These are phyloP conservation scores for Phtheirospermum japonicum DNA, from an alignment of 257 asterid species.

Conservation along the genomic window DNA sequence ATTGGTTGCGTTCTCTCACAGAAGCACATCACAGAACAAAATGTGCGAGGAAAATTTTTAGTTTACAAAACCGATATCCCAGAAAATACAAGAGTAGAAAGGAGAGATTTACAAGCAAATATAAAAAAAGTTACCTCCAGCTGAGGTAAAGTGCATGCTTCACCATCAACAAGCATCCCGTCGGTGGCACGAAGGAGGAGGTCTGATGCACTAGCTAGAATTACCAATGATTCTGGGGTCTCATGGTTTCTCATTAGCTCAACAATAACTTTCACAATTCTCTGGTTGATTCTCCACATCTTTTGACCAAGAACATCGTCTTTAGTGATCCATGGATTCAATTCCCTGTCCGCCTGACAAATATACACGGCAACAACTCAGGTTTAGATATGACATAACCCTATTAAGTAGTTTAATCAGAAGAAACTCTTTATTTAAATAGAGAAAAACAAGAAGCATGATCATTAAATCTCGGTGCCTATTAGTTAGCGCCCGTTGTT, in stretches of 20 bases:
- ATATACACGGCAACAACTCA: slow-evolving; percentile 28
- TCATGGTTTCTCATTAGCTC: slow-evolving; percentile 77
- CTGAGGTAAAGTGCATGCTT: slow-evolving; percentile 84
- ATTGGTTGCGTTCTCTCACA: background rate
- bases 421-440: background rate
- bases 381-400: background rate
- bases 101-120: background rate
- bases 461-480: background rate
- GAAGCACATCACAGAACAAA: background rate
- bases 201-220: slow-evolving; percentile 70
- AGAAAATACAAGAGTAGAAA: background rate
- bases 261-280: slow-evolving; percentile 73
- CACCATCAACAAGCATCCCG: slow-evolving; percentile 87
- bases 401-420: background rate
- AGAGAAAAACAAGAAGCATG: background rate
- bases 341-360: slow-evolving; percentile 77
- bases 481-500: background rate
- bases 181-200: slow-evolving; percentile 87
- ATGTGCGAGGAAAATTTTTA: background rate
- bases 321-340: slow-evolving; percentile 78
- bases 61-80: background rate
- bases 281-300: slow-evolving; percentile 73
- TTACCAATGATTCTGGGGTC: slow-evolving; percentile 62
- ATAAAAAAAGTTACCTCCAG: slow-evolving; percentile 58
- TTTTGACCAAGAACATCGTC: slow-evolving; percentile 72